A percentile compares a stretch with the other conserved stretches of the same genome.
Evolutionary conservation across 2,329 filamentous ascomycete species (phyloP).

Genomic region (Cryphonectria parasitica): DNA sequence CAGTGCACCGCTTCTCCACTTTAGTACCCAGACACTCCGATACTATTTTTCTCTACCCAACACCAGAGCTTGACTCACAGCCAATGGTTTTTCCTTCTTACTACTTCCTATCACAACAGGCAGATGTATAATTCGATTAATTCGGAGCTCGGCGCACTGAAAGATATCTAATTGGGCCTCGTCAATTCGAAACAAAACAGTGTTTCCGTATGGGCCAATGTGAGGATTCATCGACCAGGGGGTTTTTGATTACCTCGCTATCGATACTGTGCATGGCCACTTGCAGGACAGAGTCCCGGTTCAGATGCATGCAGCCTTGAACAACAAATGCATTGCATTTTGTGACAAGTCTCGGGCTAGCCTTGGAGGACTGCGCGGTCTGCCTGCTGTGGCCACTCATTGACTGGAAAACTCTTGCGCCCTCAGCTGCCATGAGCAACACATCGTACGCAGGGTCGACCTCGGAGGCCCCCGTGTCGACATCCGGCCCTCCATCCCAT

Average conservation of each 20-base stretch:
- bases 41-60: neutral
- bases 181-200: constrained; percentile 13
- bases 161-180: neutral
- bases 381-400: neutral
- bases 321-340: neutral
- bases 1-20: neutral
- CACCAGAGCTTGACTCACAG: neutral
- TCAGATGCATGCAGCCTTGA: constrained; percentile 2
- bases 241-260: constrained; percentile 4
- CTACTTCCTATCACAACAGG: neutral
- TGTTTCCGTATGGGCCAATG: neutral
- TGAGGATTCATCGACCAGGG: neutral
- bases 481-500: neutral
- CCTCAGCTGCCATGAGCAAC: neutral
- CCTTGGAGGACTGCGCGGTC: neutral
- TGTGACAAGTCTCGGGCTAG: neutral
- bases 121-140: neutral
- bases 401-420: neutral
- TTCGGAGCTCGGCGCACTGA: neutral
- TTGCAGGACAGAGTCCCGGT: neutral
- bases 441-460: neutral
- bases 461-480: neutral
- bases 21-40: neutral
- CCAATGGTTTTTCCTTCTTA: neutral
- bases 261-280: neutral